Conservation (phyloP, 805 yeast genomes). For the Wickerhamiella alocasiicola region DNA sequence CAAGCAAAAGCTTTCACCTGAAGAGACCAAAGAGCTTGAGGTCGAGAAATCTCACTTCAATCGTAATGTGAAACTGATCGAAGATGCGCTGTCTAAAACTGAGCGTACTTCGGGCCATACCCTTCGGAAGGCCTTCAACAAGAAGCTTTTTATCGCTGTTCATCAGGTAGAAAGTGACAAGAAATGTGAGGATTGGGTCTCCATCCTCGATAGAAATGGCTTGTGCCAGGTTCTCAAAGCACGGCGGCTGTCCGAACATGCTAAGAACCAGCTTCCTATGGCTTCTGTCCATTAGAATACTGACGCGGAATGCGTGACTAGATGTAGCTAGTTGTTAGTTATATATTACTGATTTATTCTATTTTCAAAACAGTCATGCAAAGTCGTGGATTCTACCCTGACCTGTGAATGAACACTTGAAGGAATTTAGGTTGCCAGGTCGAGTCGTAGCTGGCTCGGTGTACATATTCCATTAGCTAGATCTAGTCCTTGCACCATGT, state of each 20-base stretch:
- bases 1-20: constrained; percentile 17
- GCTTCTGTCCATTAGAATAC: constrained; percentile 7
- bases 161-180: constrained; percentile 15
- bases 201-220: constrained; percentile 16
- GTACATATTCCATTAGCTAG: no score
- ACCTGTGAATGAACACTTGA: no score
- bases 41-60: constrained; percentile 15
- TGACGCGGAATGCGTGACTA: no score
- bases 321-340: no score
- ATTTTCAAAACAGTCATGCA: no score
- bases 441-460: no score
- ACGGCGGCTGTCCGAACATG: constrained; percentile 11
- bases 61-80: constrained; percentile 17
- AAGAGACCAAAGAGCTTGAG: constrained; percentile 17
- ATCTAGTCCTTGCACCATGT: no score
- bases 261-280: constrained; percentile 5
- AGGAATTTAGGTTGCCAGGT: no score
- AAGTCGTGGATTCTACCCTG: no score
- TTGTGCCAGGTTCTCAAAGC: constrained; percentile 13
- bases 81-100: constrained; percentile 20
- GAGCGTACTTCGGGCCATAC: constrained; percentile 23
- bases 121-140: constrained; percentile 21
- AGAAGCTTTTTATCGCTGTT: constrained; percentile 20
- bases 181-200: constrained; percentile 16
- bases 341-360: no score